Evolutionary conservation across 75 land plant genomes (phyloP), one percentile per base, ranked within the genome.

Genomic region (Pseudotsuga menziesii): DNA sequence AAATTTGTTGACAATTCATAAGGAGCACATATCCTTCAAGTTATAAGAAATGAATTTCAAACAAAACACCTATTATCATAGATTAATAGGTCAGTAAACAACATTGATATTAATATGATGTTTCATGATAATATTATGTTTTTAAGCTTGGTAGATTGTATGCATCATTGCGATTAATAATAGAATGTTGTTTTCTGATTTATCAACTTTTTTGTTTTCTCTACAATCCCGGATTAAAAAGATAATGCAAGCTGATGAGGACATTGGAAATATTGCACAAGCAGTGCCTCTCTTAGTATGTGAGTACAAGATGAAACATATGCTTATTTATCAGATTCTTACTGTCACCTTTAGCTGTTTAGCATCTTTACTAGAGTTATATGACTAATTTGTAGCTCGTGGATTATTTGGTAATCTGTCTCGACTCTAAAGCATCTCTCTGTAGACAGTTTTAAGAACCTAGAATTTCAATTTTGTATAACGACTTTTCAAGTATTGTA

Each of bases 181-280:
- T 44, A 44, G 9, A 44, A 5, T 8, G 8, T 5, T 12, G 23
- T 29, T 17, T 16, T 52, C n/a, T 14, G 23, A 73, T 54, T 54
- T 73, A 55, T 55, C 32, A 48, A 5, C 0, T 4, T 4, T 72
- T 17, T 69, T 25, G 32, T 54, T 73, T 25, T 55, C 4, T 54
- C 6, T 55, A 32, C 77, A 85, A 84, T 85, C 81, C 22, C 67
- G 87, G 62, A 85, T 85, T 20, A 85, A 85, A 74, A 85, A 85
- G 75, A 85, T 85, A n/a, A 85, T 85, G 87, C 87, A 85, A 85
- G 87, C 87, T 63, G 87, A 85, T 57, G 87, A 85, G 56, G 87
- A 85, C 58, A 84, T 85, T 54, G 87, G 87, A 27, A 85, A 85
- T 59, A 85, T 85, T 69, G 87, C 87, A 61, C 57, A 78, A 32